Percentiles rank a stretch among this genome's conserved stretches.
phyloP scores from a whole-genome alignment of 2,329 filamentous ascomycete species.

The Microdochium paspali region DNA sequence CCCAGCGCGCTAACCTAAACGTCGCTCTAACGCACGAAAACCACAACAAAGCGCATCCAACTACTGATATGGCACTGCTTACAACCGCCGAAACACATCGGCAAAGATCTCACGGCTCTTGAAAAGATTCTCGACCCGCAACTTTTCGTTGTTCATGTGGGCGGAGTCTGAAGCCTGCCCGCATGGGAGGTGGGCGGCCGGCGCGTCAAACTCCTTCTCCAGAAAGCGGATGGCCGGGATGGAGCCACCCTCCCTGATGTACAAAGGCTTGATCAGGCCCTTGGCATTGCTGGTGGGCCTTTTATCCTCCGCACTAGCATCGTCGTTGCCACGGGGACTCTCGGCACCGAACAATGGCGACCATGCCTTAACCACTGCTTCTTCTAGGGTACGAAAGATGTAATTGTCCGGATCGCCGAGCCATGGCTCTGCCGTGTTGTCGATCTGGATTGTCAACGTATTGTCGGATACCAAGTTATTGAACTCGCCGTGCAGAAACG shows the following conservation, averaged over 20 bases:
- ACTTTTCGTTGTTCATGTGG: slow-evolving; percentile 90
- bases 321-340: slow-evolving; percentile 6
- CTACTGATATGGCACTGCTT: slow-evolving; percentile 3
- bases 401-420: slow-evolving; percentile 84
- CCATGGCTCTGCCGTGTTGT: slow-evolving; percentile 94
- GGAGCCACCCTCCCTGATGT: slow-evolving; percentile 90
- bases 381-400: slow-evolving; percentile 81
- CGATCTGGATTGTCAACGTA: slow-evolving; percentile 69
- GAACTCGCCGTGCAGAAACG: slow-evolving; percentile 65
- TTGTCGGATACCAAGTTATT: slow-evolving; percentile 70
- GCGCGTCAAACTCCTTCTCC: slow-evolving; percentile 87
- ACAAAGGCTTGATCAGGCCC: slow-evolving; percentile 59
- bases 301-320: neutral
- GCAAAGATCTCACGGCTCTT: slow-evolving; percentile 91
- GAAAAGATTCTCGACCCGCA: slow-evolving; percentile 77
- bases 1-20: neutral
- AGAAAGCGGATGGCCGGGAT: slow-evolving; percentile 92
- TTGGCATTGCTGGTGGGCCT: neutral
- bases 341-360: slow-evolving; percentile 37
- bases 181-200: slow-evolving; percentile 86
- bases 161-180: slow-evolving; percentile 91
- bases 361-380: slow-evolving; percentile 81
- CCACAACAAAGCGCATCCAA: neutral
- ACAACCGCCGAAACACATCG: slow-evolving; percentile 67
- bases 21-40: neutral